phyloP scores from a whole-genome alignment of 2,329 filamentous ascomycete species.

The Alternaria consortialis region DNA sequence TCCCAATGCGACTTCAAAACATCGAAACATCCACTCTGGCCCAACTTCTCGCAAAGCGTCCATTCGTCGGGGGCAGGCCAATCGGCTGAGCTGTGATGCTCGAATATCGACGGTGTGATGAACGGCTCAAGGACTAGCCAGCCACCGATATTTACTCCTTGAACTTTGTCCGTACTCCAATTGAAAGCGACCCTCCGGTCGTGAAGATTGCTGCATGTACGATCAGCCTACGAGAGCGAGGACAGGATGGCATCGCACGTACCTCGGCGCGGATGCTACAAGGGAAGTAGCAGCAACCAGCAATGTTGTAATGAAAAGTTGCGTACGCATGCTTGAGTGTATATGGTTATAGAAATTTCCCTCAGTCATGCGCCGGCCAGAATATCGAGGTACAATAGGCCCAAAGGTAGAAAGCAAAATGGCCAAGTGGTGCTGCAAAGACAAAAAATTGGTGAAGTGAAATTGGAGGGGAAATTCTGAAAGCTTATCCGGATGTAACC shows the following conservation, averaged over 20 bases:
- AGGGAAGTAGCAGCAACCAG: conserved; percentile 18
- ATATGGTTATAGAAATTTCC: background rate
- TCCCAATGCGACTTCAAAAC: conserved; percentile 62
- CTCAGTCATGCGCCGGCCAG: background rate
- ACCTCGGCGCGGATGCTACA: conserved; percentile 32
- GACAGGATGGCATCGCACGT: background rate
- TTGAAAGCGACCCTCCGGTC: conserved; percentile 37
- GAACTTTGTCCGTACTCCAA: conserved; percentile 57
- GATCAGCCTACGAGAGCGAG: background rate
- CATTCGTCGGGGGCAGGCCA: conserved; percentile 59
- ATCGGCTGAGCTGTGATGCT: conserved; percentile 40
- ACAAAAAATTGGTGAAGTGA: background rate
- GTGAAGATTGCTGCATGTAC: conserved; percentile 4
- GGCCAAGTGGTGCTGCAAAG: background rate
- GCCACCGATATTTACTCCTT: conserved; percentile 47
- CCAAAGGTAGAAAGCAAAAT: background rate
- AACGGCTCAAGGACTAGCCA: conserved; percentile 54
- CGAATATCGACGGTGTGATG: conserved; percentile 67
- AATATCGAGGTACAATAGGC: background rate
- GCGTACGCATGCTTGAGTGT: conserved; percentile 18
- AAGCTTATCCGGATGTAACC: background rate
- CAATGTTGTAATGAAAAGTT: conserved; percentile 16
- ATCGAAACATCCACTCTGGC: conserved; percentile 53
- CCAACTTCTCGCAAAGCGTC: conserved; percentile 60
- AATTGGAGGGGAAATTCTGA: background rate